These are phyloP conservation scores for Podospora bellae-mahoneyi DNA, from an alignment of 495 filamentous ascomycete species.

Conservation along the genomic window DNA sequence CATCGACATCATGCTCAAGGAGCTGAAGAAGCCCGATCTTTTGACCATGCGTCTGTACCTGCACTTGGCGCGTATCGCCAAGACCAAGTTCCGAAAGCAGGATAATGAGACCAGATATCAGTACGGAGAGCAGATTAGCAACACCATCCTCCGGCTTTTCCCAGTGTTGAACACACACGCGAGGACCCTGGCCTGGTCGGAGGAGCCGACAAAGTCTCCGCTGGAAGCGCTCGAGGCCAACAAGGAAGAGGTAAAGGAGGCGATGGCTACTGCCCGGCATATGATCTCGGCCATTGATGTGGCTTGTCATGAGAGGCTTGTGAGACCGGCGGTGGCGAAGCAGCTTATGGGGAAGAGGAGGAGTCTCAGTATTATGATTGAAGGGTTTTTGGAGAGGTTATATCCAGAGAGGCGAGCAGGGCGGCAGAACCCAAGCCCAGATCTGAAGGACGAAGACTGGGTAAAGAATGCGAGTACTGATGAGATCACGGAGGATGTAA, in stretches of 20 bases:
- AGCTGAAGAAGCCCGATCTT: constrained; percentile 43
- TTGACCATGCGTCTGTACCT: constrained; percentile 39
- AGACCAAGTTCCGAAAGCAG: constrained; percentile 21
- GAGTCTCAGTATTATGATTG: constrained; percentile 32
- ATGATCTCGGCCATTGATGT: constrained; percentile 42
- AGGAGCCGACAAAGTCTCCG: constrained; percentile 17
- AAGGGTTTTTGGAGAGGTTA: constrained; percentile 25
- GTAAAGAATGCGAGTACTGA: neutral
- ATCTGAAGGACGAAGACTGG: neutral
- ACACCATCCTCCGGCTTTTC: constrained; percentile 41
- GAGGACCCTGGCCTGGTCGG: constrained; percentile 26
- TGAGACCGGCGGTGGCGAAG: constrained; percentile 10
- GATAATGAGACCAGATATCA: constrained; percentile 18
- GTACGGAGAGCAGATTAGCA: constrained; percentile 35
- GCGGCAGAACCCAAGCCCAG: constrained; percentile 14
- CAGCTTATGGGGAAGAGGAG: constrained; percentile 28
- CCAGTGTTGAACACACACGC: constrained; percentile 32
- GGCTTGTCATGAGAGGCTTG: constrained; percentile 27
- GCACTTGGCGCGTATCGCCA: constrained; percentile 36
- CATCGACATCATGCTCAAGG: constrained; percentile 53
- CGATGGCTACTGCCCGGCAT: constrained; percentile 38
- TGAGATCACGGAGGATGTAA: neutral
- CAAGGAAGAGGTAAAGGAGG: constrained; percentile 30
- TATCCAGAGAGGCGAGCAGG: constrained; percentile 15
- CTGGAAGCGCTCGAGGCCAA: constrained; percentile 13